Percentiles rank a stretch among this genome's conserved stretches.
Evolutionary conservation across 106 monocot species (phyloP).

Genomic region (Phalaenopsis aphrodite): DNA sequence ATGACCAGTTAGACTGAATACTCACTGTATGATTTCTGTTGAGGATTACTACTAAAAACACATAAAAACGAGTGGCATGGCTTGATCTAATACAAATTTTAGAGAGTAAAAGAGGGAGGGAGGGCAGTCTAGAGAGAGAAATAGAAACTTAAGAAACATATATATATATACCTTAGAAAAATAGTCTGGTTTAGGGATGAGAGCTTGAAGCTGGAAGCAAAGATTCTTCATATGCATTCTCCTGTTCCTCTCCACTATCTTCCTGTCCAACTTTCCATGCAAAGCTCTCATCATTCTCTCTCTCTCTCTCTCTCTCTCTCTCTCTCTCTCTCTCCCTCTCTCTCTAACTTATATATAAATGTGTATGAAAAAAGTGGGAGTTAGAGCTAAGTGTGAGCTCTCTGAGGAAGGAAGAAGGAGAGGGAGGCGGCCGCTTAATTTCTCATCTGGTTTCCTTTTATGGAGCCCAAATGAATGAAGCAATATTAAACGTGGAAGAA

Average conservation of each 20-base stretch:
- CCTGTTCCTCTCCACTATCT: constrained; percentile 24
- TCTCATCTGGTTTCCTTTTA: neutral
- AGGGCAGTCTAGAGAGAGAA: neutral
- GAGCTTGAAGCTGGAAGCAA: constrained; percentile 20
- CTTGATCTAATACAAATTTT: too few species aligned
- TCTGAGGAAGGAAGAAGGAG: neutral
- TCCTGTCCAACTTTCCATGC: constrained; percentile 10
- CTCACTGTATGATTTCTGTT: too few species aligned
- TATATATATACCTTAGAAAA: constrained; percentile 8
- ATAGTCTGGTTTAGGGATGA: constrained; percentile 10
- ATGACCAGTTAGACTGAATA: too few species aligned
- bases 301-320: neutral
- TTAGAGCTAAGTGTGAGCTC: neutral
- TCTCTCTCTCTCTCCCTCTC: too few species aligned
- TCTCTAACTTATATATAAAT: too few species aligned
- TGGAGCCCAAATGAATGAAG: neutral
- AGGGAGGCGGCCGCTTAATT: neutral
- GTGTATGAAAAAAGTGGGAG: too few species aligned
- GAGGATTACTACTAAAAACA: too few species aligned
- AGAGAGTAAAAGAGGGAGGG: neutral
- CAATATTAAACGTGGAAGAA: neutral
- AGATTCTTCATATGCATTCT: constrained; percentile 26
- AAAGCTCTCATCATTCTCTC: neutral
- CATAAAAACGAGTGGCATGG: too few species aligned
- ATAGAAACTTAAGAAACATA: too few species aligned